These are phyloP conservation scores for Termitomyces sp. DNA, from an alignment of 768 basidiomycete species.

Conservation along the genomic window DNA sequence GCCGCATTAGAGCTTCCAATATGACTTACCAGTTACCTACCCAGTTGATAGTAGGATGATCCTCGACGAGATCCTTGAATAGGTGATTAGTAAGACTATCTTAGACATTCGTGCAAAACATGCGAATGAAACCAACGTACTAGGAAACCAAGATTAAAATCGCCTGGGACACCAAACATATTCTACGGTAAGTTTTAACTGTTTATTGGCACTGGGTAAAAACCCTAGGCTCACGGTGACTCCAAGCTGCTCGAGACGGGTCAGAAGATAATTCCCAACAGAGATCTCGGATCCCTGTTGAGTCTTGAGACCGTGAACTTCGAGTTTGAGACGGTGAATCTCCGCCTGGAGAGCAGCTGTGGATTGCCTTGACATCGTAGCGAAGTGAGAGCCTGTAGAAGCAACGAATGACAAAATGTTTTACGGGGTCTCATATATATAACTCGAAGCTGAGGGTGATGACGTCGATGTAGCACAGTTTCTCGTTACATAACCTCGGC, in stretches of 20 bases:
- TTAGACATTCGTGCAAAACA: neutral
- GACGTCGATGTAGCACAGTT: neutral
- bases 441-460: neutral
- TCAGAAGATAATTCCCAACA: constrained; percentile 52
- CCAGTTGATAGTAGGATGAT: constrained; percentile 74
- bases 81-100: neutral
- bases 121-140: constrained; percentile 19
- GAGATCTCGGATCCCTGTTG: constrained; percentile 33
- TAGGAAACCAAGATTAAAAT: constrained; percentile 73
- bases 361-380: constrained; percentile 18
- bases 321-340: constrained; percentile 41
- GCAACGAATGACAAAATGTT: neutral
- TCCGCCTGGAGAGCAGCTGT: constrained; percentile 36
- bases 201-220: too few relatives aligned
- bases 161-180: constrained; percentile 85
- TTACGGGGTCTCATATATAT: neutral
- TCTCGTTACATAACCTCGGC: constrained; percentile 1
- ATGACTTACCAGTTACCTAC: constrained; percentile 69
- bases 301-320: constrained; percentile 34
- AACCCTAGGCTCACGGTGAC: constrained; percentile 36
- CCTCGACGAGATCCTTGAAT: constrained; percentile 73
- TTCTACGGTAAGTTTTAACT: constrained; percentile 32
- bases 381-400: neutral
- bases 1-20: too few relatives aligned
- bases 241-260: constrained; percentile 51